Percentiles rank a stretch among this genome's conserved stretches.
phyloP scores from a whole-genome alignment of 2,329 filamentous ascomycete species.

The Elsinoe fawcettii region DNA sequence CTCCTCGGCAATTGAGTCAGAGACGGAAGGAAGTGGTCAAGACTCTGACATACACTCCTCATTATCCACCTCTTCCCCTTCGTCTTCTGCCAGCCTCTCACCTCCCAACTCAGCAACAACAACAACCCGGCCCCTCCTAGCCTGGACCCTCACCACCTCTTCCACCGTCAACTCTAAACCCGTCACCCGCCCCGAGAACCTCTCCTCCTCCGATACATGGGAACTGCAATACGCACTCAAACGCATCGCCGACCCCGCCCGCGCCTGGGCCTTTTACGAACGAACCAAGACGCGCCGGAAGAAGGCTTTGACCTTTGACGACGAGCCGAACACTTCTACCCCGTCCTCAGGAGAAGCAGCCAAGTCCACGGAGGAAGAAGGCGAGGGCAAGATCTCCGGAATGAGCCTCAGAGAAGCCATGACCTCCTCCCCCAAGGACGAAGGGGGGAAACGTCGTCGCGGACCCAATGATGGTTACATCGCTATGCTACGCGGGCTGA shows the following conservation, averaged over 20 bases:
- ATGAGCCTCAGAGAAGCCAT: constrained; percentile 16
- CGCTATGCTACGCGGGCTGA: constrained; percentile 39
- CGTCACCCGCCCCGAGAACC: constrained; percentile 52
- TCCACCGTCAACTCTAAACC: constrained; percentile 63
- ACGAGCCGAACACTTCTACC: constrained; percentile 25
- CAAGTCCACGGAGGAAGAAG: neutral
- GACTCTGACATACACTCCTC: neutral
- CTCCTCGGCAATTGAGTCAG: neutral
- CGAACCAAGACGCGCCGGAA: constrained; percentile 51
- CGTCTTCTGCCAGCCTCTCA: neutral
- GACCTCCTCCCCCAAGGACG: constrained; percentile 5
- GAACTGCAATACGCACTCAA: constrained; percentile 67
- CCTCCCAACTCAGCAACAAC: constrained; percentile 14
- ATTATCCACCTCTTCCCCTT: neutral
- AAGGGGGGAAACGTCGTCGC: neutral
- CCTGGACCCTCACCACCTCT: constrained; percentile 62
- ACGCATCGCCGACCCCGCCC: constrained; percentile 44
- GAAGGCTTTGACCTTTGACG: constrained; percentile 36
- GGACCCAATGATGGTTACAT: constrained; percentile 37
- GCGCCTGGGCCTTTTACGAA: constrained; percentile 48
- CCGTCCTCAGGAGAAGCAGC: neutral
- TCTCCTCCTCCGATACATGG: constrained; percentile 52
- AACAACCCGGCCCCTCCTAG: constrained; percentile 44
- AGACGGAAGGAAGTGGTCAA: neutral
- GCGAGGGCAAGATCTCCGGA: neutral